Base-by-base conservation (phyloP, 805 yeast species). In the Saccharomycopsis fodiens region DNA sequence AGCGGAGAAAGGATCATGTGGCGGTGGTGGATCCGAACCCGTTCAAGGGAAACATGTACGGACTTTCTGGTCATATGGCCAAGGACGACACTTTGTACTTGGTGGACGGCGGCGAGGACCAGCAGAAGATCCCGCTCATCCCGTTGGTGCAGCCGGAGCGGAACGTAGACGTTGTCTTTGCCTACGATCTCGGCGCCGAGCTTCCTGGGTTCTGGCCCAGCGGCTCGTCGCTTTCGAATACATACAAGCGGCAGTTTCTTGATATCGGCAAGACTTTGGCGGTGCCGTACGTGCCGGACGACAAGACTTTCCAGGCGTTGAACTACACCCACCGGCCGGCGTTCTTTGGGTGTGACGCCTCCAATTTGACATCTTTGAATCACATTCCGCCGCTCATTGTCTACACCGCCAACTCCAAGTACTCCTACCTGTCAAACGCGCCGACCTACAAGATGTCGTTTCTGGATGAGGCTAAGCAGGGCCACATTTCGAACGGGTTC, bases 331-430 rank as follows among this genome's bases (percentile, higher is more conserved):
- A 76, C 10, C 70, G 64, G 48, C 89, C 91, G 34, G 67, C 79
- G 0, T 83, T 83, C 64, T 84, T 83, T 56, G 91, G 91, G 15
- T 83, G 91, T 62, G 71, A 79, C 58, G 67, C 78, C 5, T 52
- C 61, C 3, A 78, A 80, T 57, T 63, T 51, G 19, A 46, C 58
- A 5, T 29, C 23, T 15, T 40, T 50, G 41, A 59, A 69, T 37
- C 66, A 69, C 23, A 67, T 70, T 34, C 88, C 89, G 21, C 95
- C 95, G 2, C 66, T 86, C 44, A 69, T 87, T 35, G 76, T 86
- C 13, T 85, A 83, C 58, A 69, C 76, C 46, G 89, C 93, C 42
- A 87, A 87, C 59, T 62, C 78, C 44, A 82, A 84, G 34, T 79
- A 74, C 59, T 68, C 82, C 17, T 80, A 60, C 58, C 64, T 67